Evolutionary conservation across 2,329 filamentous ascomycete genomes (phyloP).

Genomic region (Basipetospora chlamydospora): DNA sequence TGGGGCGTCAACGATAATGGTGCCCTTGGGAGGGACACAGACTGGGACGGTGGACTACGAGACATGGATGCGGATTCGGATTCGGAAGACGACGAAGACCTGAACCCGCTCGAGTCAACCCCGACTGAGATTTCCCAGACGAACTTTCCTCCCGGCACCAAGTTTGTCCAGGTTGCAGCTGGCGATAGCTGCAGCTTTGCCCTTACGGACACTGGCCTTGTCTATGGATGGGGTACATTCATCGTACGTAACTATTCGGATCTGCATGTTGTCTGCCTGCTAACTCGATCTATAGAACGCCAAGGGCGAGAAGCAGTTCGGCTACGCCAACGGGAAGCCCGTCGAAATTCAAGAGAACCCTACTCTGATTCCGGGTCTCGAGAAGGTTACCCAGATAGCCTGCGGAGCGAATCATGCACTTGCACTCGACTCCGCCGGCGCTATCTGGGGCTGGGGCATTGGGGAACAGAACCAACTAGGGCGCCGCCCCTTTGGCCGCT

Average conservation of each 20-base stretch:
- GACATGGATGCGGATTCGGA: constrained; percentile 38
- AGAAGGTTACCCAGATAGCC: constrained; percentile 29
- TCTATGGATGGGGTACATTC: not conserved
- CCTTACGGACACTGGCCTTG: not conserved
- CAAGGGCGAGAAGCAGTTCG: no score
- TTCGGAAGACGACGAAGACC: constrained; percentile 30
- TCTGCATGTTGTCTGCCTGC: no score
- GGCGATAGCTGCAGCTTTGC: not conserved
- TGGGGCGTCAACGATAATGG: constrained; percentile 85
- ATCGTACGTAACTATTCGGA: not conserved
- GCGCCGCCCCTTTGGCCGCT: constrained; percentile 34
- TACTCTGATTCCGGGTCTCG: not conserved
- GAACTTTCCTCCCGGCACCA: constrained; percentile 44
- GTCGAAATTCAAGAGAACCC: constrained; percentile 27
- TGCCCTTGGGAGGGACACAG: constrained; percentile 61
- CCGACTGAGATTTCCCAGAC: constrained; percentile 45
- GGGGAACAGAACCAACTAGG: constrained; percentile 41
- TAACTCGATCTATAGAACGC: no score
- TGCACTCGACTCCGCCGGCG: constrained; percentile 42
- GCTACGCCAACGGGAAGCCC: no score
- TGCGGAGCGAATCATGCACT: constrained; percentile 53
- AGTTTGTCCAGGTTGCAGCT: constrained; percentile 10
- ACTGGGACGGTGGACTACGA: constrained; percentile 48
- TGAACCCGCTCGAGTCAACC: constrained; percentile 58
- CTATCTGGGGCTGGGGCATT: constrained; percentile 45